Percentiles rank a stretch among this genome's conserved stretches.
Evolutionary conservation across 2,329 filamentous ascomycete genomes (phyloP).

Genomic region (Talaromyces albobiverticillius): DNA sequence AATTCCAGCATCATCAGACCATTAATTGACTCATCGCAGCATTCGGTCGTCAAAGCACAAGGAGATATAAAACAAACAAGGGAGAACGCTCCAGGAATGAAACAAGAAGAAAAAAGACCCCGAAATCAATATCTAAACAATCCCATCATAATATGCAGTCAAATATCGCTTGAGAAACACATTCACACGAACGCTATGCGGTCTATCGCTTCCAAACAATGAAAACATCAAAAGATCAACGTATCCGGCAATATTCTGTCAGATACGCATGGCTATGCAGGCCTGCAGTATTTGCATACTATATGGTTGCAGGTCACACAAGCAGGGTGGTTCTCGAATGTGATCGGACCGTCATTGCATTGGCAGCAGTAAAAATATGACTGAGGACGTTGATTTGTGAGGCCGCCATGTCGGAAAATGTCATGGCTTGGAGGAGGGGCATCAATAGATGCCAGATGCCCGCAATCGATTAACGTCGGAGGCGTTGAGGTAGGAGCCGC

Average conservation of each 20-base stretch:
- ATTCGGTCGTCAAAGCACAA: too few relatives aligned
- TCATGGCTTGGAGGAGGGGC: background rate
- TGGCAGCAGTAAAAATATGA: slow-evolving; percentile 40
- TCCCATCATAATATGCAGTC: background rate
- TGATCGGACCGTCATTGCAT: slow-evolving; percentile 39
- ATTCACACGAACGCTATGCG: background rate
- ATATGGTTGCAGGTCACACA: slow-evolving; percentile 34
- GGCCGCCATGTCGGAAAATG: slow-evolving; percentile 5
- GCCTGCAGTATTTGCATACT: slow-evolving; percentile 27
- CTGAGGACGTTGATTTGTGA: slow-evolving; percentile 13
- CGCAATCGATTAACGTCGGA: background rate
- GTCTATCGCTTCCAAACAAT: background rate
- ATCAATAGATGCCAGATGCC: background rate
- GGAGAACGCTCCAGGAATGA: background rate
- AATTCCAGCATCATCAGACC: background rate
- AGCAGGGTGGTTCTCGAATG: slow-evolving; percentile 30
- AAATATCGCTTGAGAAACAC: background rate
- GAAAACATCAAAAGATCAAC: background rate
- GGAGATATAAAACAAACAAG: too few relatives aligned
- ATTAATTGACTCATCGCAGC: too few relatives aligned
- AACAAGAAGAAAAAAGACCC: background rate
- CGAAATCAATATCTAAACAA: background rate
- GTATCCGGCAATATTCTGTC: background rate
- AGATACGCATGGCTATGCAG: slow-evolving; percentile 16
- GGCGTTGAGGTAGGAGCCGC: background rate